Evolutionary conservation across 495 filamentous ascomycete species (phyloP).

Genomic region (Penicillium dipodomyicola): DNA sequence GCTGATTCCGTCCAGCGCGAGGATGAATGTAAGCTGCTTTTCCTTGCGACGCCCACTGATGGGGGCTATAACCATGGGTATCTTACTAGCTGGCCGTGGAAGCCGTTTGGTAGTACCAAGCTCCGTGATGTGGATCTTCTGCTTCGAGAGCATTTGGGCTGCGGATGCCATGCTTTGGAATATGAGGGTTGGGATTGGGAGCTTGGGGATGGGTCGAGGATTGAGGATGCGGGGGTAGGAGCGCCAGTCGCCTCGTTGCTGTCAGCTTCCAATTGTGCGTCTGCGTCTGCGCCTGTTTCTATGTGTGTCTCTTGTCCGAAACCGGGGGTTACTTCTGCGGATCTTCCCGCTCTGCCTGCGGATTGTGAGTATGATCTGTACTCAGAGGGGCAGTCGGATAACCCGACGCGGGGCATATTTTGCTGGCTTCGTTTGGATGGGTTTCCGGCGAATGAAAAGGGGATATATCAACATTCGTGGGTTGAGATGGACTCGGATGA

Average conservation of each 20-base stretch:
- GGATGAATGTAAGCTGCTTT: not conserved
- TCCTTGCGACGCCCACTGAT: not conserved
- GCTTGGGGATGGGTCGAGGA: not conserved
- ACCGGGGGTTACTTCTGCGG: not conserved
- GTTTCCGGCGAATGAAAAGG: not conserved
- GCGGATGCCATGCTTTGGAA: not conserved
- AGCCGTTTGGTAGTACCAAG: not conserved
- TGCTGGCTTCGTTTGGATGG: not conserved
- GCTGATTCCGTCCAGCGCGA: not conserved
- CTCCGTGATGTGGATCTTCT: not conserved
- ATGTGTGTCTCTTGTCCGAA: not conserved
- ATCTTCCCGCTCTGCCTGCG: not conserved
- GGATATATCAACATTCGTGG: slow-evolving; percentile 1
- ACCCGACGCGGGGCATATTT: not conserved
- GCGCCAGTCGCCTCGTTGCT: not conserved
- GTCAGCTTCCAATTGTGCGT: not conserved
- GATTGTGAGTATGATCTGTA: slow-evolving; percentile 1
- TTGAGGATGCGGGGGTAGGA: not conserved
- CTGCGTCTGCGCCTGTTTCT: not conserved
- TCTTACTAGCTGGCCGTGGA: not conserved
- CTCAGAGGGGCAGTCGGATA: not conserved
- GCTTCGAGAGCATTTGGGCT: not conserved
- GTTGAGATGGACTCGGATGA: not conserved
- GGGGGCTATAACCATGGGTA: not conserved
- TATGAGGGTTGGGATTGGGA: not conserved